Percentiles rank a stretch among this genome's conserved stretches.
Evolutionary conservation across 768 basidiomycete genomes (phyloP).

Genomic region (Russula griseocarnosa): DNA sequence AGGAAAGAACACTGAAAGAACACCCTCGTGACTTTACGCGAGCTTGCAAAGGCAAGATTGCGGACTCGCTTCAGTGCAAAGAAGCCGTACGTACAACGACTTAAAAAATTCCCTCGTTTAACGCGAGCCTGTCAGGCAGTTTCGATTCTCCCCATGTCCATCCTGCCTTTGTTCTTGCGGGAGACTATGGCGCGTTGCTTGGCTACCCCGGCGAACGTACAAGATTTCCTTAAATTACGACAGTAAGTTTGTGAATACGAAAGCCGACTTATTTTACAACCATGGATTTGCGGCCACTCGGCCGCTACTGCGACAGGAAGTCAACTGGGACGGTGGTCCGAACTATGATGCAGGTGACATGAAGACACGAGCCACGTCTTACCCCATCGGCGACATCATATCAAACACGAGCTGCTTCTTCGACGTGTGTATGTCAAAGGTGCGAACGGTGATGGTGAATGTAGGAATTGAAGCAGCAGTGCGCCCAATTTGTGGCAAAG

Average conservation of each 20-base stretch:
- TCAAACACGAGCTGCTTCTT: neutral
- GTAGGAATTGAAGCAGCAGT: neutral
- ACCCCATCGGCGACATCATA: neutral
- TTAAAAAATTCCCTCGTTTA: neutral
- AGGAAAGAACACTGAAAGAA: neutral
- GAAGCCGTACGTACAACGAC: neutral
- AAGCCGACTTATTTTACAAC: neutral
- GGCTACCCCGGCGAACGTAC: neutral
- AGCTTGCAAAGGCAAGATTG: conserved; percentile 1
- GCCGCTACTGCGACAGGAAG: neutral
- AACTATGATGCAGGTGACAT: neutral
- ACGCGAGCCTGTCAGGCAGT: neutral
- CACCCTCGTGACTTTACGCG: neutral
- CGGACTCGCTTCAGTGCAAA: neutral
- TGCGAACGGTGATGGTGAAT: neutral
- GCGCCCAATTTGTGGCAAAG: conserved; percentile 7
- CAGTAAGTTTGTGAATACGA: neutral
- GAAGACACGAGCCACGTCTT: neutral
- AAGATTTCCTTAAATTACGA: neutral
- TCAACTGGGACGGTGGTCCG: neutral
- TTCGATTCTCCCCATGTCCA: neutral
- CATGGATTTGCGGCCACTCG: neutral
- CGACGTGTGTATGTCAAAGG: neutral
- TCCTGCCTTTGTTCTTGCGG: neutral
- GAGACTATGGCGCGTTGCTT: neutral